Conservation (phyloP, 2,329 filamentous ascomycete species). For the Knoxdaviesia capensis region DNA sequence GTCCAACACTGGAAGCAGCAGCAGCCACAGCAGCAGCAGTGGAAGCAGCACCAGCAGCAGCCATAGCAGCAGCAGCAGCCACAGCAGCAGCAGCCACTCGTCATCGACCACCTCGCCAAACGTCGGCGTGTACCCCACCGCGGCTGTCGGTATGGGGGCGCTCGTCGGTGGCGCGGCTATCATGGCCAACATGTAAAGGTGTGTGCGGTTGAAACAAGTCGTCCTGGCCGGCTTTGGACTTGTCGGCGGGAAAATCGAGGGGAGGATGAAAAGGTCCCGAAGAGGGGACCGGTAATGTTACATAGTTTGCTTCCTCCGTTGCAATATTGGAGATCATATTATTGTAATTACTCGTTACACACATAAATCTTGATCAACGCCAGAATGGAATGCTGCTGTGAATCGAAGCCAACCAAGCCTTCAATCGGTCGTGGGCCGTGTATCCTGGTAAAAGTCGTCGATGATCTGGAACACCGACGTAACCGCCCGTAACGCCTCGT, state of each 20-base stretch:
- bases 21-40: conserved; percentile 4
- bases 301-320: too few species aligned
- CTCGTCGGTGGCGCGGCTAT: conserved; percentile 25
- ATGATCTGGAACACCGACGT: conserved; percentile 86
- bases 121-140: conserved; percentile 11
- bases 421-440: conserved; percentile 15
- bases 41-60: conserved; percentile 3
- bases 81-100: conserved; percentile 1
- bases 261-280: background rate
- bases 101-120: conserved; percentile 2
- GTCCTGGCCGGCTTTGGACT: too few species aligned
- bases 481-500: conserved; percentile 53
- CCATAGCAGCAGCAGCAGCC: conserved; percentile 5
- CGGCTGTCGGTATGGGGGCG: conserved; percentile 22
- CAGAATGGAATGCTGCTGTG: background rate
- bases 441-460: conserved; percentile 59
- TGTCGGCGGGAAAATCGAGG: too few species aligned
- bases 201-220: background rate
- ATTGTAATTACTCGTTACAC: too few species aligned
- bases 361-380: background rate
- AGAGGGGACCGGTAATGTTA: conserved; percentile 1
- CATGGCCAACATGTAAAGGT: conserved; percentile 21
- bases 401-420: background rate
- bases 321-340: too few species aligned
- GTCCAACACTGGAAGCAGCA: conserved; percentile 4